Evolutionary conservation across 2,329 filamentous ascomycete species (phyloP), one percentile per base, ranked within the genome.

Genomic region (Hyphodiscus sp.): DNA sequence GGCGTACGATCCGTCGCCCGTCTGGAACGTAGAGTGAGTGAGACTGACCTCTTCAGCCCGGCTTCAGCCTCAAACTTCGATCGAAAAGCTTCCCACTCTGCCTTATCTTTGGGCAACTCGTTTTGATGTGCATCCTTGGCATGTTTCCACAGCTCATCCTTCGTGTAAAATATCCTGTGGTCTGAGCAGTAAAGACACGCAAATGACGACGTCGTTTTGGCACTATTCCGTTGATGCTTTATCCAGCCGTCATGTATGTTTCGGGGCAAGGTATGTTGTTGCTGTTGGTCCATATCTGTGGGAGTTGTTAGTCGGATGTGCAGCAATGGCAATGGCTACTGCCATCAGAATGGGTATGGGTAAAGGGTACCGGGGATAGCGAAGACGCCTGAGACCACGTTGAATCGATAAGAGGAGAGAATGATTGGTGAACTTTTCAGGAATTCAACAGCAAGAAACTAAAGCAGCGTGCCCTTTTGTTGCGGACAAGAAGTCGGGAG

Each of bases 71-170:
- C 56, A 29, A 52, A 63, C 5, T 41, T 46, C 16, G 46, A 38
- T 30, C 56, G 47, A 45, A 53, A 64, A 2, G 30, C 44, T 0
- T 51, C 18, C 3, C 46, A 15, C 18, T 59, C 58, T 2, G 44
- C 47, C 13, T 47, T 49, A 4, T 60, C 51, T 5, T 30, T 2
- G 13, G 59, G 61, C 1, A 67, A 11, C 26, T 49, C 23, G 8
- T 61, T 52, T 1, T 11, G 20, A 44, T 67, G 65, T 1, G 50
- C 41, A 2, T 20, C n/a, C 13, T 33, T 26, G 1, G 53, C 58
- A 45, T 67, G 65, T 9, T 54, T 45, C 58, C 61, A 65, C 0
- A 65, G 47, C 0, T 55, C 49, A 3, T 51, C 50, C 20, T 53
- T 41, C 2, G 53, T 53, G 1, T 8, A 16, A 23, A 56, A 66